Base-by-base conservation (phyloP, 2,329 filamentous ascomycete genomes). In the Venturiaceae sp. region DNA sequence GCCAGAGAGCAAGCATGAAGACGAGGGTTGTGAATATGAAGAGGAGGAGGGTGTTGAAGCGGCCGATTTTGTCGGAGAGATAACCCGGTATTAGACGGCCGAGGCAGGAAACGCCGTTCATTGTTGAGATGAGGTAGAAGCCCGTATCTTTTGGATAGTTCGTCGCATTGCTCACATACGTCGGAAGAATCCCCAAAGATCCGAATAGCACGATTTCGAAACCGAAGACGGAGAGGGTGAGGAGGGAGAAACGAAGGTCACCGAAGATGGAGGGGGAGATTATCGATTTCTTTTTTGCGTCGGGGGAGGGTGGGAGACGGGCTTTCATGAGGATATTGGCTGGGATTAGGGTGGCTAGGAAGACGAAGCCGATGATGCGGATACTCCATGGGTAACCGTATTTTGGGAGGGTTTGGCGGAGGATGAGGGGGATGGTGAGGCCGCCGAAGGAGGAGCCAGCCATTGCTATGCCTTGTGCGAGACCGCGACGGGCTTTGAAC, bases 41-140 rank as follows among this genome's bases (percentile, higher is more conserved):
- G 30, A 57, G 32, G 19, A 80, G 73, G 64, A 83, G 74, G 32
- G 76, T 69, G 62, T 83, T 83, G 67, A 78, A 80, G 1, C 78
- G 74, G 23, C 44, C 82, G 19, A 81, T 55, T 44, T 71, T 72
- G 64, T 85, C 82, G n/a, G 75, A 81, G 3, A 80, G 53, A 37
- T 77, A 73, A 2, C 81, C 80, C 3, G 81, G 75, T 5, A 83
- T 60, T 8, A 79, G 77, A 26, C 81, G 76, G 14, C 81, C 81
- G 55, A 82, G 77, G 46, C 67, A 64, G 3, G 64, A 62, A 1
- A 63, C 65, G 3, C 52, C 75, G 63, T 82, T 83, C 14, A 83
- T 69, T 39, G 83, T 79, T 0, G 81, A 72, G 16, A 84, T 63
- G 5, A 85, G 71, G 62, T 83, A 83, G 23, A 69, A 71, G 1